These are phyloP conservation scores for Umbelopsis vinacea DNA, from an alignment of 192 early-diverging fungal genomes.

Conservation along the genomic window DNA sequence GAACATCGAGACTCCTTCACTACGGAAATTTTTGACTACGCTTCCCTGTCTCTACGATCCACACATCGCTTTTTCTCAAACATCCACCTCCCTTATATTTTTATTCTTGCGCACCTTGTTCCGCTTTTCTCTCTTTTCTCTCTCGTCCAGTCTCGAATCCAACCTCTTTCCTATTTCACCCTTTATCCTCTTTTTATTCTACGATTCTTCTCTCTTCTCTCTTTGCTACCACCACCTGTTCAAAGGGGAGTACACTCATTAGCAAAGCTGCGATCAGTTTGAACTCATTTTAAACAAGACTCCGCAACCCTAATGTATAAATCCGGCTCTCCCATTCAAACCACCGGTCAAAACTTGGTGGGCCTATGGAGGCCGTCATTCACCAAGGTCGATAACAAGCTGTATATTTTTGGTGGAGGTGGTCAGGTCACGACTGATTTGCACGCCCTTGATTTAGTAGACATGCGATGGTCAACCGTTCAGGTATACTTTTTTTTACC, in stretches of 20 bases:
- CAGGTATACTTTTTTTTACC: slow-evolving; percentile 35
- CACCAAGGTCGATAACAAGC: slow-evolving; percentile 52
- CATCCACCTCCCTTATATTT: too few species aligned
- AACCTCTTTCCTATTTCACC: slow-evolving; percentile 19
- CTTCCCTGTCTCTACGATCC: slow-evolving; percentile 19
- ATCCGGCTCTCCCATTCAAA: slow-evolving; percentile 48
- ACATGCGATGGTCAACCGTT: slow-evolving; percentile 56
- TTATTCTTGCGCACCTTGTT: slow-evolving; percentile 3
- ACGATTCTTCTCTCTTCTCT: slow-evolving; percentile 19
- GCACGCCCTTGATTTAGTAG: slow-evolving; percentile 50
- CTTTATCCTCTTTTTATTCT: slow-evolving; percentile 4
- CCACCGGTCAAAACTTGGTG: slow-evolving; percentile 56
- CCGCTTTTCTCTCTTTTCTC: background rate
- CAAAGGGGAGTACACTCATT: slow-evolving; percentile 3
- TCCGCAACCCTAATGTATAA: slow-evolving; percentile 36
- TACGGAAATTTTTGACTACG: slow-evolving; percentile 17
- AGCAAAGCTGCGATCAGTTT: slow-evolving; percentile 16
- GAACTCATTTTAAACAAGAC: slow-evolving; percentile 4
- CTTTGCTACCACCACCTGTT: slow-evolving; percentile 9
- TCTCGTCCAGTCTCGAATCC: slow-evolving; percentile 15
- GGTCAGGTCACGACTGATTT: slow-evolving; percentile 64
- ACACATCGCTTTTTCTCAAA: background rate
- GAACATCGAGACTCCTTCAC: background rate
- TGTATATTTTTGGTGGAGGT: slow-evolving; percentile 59
- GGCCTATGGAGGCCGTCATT: slow-evolving; percentile 62